These are phyloP conservation scores for Croton setiger DNA, from an alignment of 441 rosid species.

Conservation along the genomic window DNA sequence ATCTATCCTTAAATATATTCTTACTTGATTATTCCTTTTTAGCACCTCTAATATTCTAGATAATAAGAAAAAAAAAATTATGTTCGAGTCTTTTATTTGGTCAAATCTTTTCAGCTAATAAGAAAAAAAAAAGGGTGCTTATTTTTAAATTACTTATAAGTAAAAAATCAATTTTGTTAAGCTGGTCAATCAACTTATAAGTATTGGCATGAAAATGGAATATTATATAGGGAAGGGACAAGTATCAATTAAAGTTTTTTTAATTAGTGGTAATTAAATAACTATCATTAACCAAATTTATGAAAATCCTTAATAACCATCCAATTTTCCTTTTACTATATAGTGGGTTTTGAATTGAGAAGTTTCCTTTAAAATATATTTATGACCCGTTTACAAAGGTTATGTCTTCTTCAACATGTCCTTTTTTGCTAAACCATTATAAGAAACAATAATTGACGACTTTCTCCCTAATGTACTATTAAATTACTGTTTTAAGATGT, in stretches of 20 bases:
- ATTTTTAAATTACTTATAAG: too few species aligned
- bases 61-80: too few species aligned
- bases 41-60: too few species aligned
- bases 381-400: conserved; percentile 2
- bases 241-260: neutral
- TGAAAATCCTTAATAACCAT: neutral
- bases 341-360: neutral
- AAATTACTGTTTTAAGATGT: conserved; percentile 19
- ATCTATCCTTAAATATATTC: conserved; percentile 15
- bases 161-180: too few species aligned
- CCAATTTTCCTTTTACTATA: neutral
- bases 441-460: neutral
- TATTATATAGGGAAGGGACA: too few species aligned
- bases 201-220: too few species aligned
- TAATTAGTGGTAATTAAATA: neutral
- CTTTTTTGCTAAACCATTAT: neutral
- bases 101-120: too few species aligned
- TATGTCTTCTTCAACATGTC: conserved; percentile 8
- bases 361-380: neutral
- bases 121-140: too few species aligned
- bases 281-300: neutral
- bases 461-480: neutral
- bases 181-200: too few species aligned
- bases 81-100: too few species aligned
- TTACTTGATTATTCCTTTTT: neutral